These are phyloP conservation scores for Erodium trifolium DNA, from an alignment of 441 rosid species.

Conservation along the genomic window DNA sequence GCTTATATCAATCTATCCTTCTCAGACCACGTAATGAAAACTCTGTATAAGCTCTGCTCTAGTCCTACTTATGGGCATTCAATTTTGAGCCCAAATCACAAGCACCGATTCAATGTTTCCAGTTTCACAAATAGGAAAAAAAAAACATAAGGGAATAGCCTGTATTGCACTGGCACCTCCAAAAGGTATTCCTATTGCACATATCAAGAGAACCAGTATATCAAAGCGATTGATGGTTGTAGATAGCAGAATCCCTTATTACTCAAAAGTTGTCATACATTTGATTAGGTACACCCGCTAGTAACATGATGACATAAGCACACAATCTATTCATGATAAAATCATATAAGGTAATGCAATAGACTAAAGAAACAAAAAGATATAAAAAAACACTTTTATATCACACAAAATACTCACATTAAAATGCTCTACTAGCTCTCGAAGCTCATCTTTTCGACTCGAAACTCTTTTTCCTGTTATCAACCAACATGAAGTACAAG, in stretches of 20 bases:
- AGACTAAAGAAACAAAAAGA: neutral
- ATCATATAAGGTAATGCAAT: neutral
- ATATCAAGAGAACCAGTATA: neutral
- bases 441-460: conserved; percentile 62
- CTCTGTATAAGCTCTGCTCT: neutral
- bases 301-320: neutral
- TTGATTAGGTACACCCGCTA: neutral
- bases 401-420: conserved; percentile 48
- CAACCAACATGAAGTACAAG: conserved; percentile 16
- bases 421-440: conserved; percentile 74
- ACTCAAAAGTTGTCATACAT: neutral
- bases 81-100: neutral
- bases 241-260: neutral
- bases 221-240: neutral
- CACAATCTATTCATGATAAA: neutral
- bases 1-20: neutral
- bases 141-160: neutral
- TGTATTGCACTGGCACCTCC: neutral
- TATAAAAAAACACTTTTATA: neutral
- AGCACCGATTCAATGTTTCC: neutral
- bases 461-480: conserved; percentile 61
- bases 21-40: neutral
- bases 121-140: neutral
- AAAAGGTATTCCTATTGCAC: neutral
- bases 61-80: neutral